These are phyloP conservation scores for Talaromyces borbonicus DNA, from an alignment of 495 filamentous ascomycete genomes.

Conservation along the genomic window DNA sequence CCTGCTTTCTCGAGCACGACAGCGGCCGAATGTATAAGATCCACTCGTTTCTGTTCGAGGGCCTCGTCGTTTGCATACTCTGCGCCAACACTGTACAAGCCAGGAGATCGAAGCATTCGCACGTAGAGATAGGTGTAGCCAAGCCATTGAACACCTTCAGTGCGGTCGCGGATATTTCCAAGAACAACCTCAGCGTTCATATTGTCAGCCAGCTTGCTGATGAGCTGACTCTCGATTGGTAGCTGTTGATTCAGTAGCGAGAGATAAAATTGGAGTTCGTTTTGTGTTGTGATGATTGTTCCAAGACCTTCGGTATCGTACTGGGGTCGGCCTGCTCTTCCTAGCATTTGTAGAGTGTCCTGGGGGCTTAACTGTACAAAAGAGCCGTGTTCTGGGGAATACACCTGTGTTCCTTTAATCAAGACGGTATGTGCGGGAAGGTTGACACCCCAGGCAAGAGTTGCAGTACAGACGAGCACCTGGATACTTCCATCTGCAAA, in stretches of 20 bases:
- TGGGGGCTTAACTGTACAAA: constrained; percentile 98
- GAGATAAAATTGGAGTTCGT: constrained; percentile 92
- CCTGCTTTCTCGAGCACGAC: constrained; percentile 77
- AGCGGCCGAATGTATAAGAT: constrained; percentile 91
- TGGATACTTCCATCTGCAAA: constrained; percentile 87
- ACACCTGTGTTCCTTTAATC: constrained; percentile 95
- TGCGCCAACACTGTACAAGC: constrained; percentile 87
- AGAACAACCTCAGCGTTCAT: constrained; percentile 95
- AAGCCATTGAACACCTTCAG: constrained; percentile 96
- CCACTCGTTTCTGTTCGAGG: constrained; percentile 91
- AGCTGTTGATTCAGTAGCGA: constrained; percentile 94
- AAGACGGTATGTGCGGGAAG: constrained; percentile 91
- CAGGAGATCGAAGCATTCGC: constrained; percentile 92
- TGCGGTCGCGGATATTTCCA: constrained; percentile 83
- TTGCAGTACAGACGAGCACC: constrained; percentile 94
- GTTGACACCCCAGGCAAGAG: constrained; percentile 93
- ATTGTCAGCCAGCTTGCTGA: constrained; percentile 90
- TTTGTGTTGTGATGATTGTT: constrained; percentile 94
- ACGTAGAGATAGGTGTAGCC: constrained; percentile 98
- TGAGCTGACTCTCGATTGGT: constrained; percentile 93
- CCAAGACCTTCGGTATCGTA: constrained; percentile 97
- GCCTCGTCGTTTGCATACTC: constrained; percentile 90
- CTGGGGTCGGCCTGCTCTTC: constrained; percentile 90
- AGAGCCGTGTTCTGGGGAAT: constrained; percentile 96
- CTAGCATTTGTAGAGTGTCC: constrained; percentile 97